Evolutionary conservation across 1,284 basidiomycete genomes (phyloP).

Genomic region (Papiliotrema terrestris): DNA sequence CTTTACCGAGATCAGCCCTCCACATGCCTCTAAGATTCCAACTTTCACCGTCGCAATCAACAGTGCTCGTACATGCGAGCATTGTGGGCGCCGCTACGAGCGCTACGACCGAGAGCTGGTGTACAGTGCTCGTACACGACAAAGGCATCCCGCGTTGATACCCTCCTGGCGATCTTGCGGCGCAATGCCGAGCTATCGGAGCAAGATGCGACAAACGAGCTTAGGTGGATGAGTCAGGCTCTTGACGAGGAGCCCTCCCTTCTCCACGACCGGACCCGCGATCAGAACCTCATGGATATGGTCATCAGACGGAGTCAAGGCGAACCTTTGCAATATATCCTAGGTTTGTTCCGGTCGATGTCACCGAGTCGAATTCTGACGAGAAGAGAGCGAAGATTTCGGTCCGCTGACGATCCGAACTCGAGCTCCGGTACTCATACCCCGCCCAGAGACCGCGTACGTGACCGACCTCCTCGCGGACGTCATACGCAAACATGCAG

Average conservation of each 20-base stretch:
- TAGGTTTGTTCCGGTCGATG: slow-evolving; percentile 57
- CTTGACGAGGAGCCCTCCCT: neutral
- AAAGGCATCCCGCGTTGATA: no score
- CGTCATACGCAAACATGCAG: slow-evolving; percentile 26
- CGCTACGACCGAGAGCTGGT: no score
- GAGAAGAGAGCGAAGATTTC: slow-evolving; percentile 77
- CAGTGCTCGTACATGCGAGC: no score
- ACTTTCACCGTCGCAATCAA: no score
- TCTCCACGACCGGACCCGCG: neutral
- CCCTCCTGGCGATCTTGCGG: slow-evolving; percentile 7
- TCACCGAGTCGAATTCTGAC: neutral
- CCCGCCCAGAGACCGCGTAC: slow-evolving; percentile 86
- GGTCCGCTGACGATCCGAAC: slow-evolving; percentile 68
- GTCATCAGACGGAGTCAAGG: slow-evolving; percentile 54
- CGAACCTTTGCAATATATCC: slow-evolving; percentile 86
- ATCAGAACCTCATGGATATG: slow-evolving; percentile 18
- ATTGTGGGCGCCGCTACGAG: no score
- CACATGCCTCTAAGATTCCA: no score
- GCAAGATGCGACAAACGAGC: slow-evolving; percentile 36
- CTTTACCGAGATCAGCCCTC: no score
- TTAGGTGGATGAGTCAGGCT: slow-evolving; percentile 37
- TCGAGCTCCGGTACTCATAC: slow-evolving; percentile 77
- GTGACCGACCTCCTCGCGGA: slow-evolving; percentile 53
- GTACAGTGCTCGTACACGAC: no score
- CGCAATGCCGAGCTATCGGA: slow-evolving; percentile 35